These are phyloP conservation scores for Xylaria castorea DNA, from an alignment of 495 filamentous ascomycete species.

Conservation along the genomic window DNA sequence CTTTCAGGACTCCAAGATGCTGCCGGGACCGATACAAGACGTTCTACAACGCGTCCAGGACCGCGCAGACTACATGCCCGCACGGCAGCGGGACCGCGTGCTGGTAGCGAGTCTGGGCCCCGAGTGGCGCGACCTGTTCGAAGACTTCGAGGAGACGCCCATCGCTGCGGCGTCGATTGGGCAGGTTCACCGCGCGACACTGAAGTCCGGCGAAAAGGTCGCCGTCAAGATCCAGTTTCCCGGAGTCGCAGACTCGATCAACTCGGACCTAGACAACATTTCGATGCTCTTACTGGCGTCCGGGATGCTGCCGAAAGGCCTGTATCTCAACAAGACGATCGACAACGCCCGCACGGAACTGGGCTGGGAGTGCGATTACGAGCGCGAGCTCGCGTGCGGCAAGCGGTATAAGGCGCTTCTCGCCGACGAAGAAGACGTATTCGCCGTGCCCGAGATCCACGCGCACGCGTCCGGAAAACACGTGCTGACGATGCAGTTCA, in stretches of 20 bases:
- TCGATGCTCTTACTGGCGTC: conserved; percentile 89
- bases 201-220: conserved; percentile 77
- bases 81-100: conserved; percentile 86
- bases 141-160: conserved; percentile 85
- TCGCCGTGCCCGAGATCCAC: conserved; percentile 79
- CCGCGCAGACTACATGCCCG: conserved; percentile 97
- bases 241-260: conserved; percentile 93
- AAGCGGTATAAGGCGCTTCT: conserved; percentile 77
- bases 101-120: conserved; percentile 77
- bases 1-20: conserved; percentile 97
- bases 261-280: conserved; percentile 93
- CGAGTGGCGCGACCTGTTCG: conserved; percentile 85
- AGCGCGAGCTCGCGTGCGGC: conserved; percentile 81
- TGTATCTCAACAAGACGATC: conserved; percentile 97
- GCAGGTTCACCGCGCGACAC: conserved; percentile 86
- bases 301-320: conserved; percentile 83
- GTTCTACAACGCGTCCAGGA: conserved; percentile 95
- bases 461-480: conserved; percentile 81
- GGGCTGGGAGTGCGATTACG: conserved; percentile 96
- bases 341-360: conserved; percentile 93
- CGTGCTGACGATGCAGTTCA: conserved; percentile 92
- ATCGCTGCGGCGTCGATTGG: conserved; percentile 98
- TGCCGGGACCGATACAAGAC: conserved; percentile 81
- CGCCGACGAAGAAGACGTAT: conserved; percentile 69
- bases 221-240: conserved; percentile 98